Conservation (phyloP, 129 eudicot genomes). For the Mikania micrantha region DNA sequence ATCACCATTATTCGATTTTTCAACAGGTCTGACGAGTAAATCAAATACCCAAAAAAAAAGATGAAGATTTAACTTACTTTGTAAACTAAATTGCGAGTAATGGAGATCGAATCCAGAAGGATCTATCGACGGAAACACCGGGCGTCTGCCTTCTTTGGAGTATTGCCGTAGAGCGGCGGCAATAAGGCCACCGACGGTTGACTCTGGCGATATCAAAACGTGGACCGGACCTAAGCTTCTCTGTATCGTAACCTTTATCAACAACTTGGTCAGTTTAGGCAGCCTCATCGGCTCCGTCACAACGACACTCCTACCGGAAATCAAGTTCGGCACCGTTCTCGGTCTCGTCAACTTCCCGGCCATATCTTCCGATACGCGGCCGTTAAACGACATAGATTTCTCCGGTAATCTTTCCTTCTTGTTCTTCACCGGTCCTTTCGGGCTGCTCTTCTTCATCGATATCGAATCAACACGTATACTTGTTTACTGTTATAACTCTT, state of each 20-base stretch:
- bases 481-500: not conserved
- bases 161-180: constrained; percentile 57
- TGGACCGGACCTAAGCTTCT: constrained; percentile 73
- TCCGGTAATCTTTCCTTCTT: constrained; percentile 43
- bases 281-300: constrained; percentile 1
- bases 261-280: constrained; percentile 61
- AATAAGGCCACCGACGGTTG: constrained; percentile 59
- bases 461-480: constrained; percentile 21
- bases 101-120: constrained; percentile 62
- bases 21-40: no score
- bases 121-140: constrained; percentile 30
- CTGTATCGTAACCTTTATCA: constrained; percentile 72
- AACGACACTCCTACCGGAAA: constrained; percentile 22
- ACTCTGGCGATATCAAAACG: constrained; percentile 65
- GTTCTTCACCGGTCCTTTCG: constrained; percentile 38
- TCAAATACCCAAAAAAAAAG: no score
- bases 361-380: constrained; percentile 32
- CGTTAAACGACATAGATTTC: constrained; percentile 67
- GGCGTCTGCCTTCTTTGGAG: constrained; percentile 61
- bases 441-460: constrained; percentile 44
- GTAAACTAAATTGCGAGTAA: constrained; percentile 92
- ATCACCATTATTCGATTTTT: not conserved
- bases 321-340: constrained; percentile 69
- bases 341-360: constrained; percentile 45
- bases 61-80: constrained; percentile 43